phyloP scores from a whole-genome alignment of 805 yeast genomes.

The Kodamaea laetipori region DNA sequence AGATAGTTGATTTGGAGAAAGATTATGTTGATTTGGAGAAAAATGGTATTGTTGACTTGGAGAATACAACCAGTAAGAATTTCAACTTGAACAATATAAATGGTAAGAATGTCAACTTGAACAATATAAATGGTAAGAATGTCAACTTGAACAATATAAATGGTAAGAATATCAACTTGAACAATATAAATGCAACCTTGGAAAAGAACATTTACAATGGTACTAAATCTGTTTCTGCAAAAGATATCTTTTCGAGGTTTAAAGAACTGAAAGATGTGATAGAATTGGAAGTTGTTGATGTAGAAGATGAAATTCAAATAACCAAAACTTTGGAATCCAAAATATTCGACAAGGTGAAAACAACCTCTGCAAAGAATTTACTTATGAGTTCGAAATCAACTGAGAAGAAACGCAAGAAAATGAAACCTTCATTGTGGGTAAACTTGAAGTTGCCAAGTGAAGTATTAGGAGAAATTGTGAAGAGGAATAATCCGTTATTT shows the following conservation, averaged over 20 bases:
- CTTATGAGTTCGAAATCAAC: conserved; percentile 6
- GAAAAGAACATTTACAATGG: background rate
- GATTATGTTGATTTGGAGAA: no score
- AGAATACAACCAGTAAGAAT: no score
- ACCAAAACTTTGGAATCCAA: conserved; percentile 22
- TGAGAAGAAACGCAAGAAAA: conserved; percentile 8
- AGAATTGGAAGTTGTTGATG: background rate
- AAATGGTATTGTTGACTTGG: no score
- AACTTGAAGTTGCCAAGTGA: conserved; percentile 28
- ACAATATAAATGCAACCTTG: no score
- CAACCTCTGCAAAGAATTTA: conserved; percentile 37
- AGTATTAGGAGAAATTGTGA: conserved; percentile 28
- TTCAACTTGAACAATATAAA: no score
- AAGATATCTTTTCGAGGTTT: no score
- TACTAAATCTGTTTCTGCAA: no score
- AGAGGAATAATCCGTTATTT: conserved; percentile 31
- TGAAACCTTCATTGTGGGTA: conserved; percentile 15
- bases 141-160: no score
- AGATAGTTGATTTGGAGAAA: conserved; percentile 1
- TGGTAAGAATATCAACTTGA: no score
- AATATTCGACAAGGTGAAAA: conserved; percentile 22
- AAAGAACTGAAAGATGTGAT: background rate
- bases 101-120: no score
- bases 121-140: no score
- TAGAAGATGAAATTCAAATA: conserved; percentile 4